These are phyloP conservation scores for Acanthamoeba castellanii DNA, from an alignment of 208 protist species.

Conservation along the genomic window DNA sequence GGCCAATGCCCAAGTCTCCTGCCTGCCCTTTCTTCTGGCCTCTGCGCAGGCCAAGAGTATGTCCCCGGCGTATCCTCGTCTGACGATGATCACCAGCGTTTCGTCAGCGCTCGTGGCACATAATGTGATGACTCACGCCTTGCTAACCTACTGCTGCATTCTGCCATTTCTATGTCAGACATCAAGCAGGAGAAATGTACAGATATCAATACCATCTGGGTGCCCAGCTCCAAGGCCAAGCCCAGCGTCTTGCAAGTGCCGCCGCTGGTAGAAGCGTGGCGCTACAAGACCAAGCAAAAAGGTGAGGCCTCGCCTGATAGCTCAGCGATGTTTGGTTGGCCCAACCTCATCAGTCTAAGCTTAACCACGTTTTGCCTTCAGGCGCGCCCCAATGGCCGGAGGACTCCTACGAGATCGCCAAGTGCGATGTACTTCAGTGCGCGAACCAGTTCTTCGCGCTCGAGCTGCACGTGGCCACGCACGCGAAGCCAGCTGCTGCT, in stretches of 20 bases:
- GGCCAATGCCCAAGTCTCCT: neutral
- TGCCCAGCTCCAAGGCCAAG: neutral
- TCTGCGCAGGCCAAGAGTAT: neutral
- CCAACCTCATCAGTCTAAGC: too few relatives aligned
- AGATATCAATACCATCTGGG: constrained; percentile 43
- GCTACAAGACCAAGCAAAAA: neutral
- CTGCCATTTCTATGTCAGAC: neutral
- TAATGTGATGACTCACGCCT: too few relatives aligned
- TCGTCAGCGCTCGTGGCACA: too few relatives aligned
- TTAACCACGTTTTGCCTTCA: neutral
- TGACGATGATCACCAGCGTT: neutral
- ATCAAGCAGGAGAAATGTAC: constrained; percentile 14
- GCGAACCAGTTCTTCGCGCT: neutral
- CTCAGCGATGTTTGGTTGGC: too few relatives aligned
- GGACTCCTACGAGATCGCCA: constrained; percentile 29
- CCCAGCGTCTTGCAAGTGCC: constrained; percentile 25
- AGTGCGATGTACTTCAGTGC: constrained; percentile 27
- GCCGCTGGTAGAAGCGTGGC: neutral
- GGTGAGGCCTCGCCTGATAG: neutral
- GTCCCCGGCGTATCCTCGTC: neutral
- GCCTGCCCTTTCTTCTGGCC: constrained; percentile 14
- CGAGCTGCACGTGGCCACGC: neutral
- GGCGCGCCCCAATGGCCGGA: neutral
- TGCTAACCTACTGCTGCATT: too few relatives aligned
- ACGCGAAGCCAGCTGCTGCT: neutral